Evolutionary conservation across 179 eudicot species (phyloP), one percentile per base, ranked within the genome.

Genomic region (Carnegiea gigantea): DNA sequence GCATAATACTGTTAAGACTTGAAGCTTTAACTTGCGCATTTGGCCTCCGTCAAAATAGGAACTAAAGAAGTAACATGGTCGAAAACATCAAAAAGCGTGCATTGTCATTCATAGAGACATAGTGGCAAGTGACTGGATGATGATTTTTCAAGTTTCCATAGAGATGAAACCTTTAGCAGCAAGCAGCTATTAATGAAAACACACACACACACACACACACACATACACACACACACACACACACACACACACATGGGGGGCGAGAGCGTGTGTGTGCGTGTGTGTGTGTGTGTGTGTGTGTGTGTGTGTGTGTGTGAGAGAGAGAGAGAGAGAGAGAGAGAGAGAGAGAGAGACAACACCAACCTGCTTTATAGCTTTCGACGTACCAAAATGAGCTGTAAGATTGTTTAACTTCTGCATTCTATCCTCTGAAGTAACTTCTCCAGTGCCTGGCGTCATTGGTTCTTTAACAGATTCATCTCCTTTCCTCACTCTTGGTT

Each of bases 401-500:
- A 87, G 87, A 3, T 30, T 79, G 79, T 77, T 82, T 9, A 30
- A 12, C 77, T 82, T 80, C 8, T 82, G 80, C 10, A 62, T 82
- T 84, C 21, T 86, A 43, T 80, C 86, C 48, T 85, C 90, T 8
- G 21, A 51, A n/a, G 88, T 83, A 53, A 48, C 81, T 73, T 89
- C 91, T 43, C 71, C 83, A 60, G 82, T 81, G 8, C 73, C 82
- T 7, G 87, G 83, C 60, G 91, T 85, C 15, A 83, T 74, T 51
- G 85, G 84, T 67, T 90, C 92, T 76, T 83, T 86, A 11, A 78
- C 87, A 60, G 88, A 81, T 49, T 11, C 48, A 38, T 85, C 86
- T 64, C 73, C 36, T 48, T 78, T 87, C 59, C 80, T 82, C 80
- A 91, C 76, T 85, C 80, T 89, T 26, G 99, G 98, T 71, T 90